Percentiles rank a stretch among this genome's conserved stretches.
Evolutionary conservation across 169 alveolate species (phyloP).

Genomic region (Sarcocystis neurona): DNA sequence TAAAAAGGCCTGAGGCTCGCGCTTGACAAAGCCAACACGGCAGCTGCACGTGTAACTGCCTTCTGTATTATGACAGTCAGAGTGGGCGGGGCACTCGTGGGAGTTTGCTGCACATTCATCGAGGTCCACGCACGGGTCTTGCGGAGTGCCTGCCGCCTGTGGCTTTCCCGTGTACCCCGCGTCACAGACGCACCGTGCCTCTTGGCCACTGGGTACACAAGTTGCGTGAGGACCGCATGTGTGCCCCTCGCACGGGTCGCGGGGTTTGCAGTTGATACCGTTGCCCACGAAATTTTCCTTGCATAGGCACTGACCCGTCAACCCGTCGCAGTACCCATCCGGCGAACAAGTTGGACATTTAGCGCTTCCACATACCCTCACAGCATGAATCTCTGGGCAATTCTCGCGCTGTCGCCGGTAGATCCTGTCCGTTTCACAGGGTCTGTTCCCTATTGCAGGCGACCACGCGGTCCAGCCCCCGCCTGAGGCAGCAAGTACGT

Average conservation of each 20-base stretch:
- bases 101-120: conserved; percentile 58
- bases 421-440: neutral
- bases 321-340: conserved; percentile 39
- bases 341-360: conserved; percentile 45
- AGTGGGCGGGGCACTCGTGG: conserved; percentile 58
- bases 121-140: conserved; percentile 43
- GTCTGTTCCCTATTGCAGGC: no score
- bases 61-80: conserved; percentile 63
- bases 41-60: conserved; percentile 70
- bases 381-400: conserved; percentile 33
- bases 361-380: conserved; percentile 49
- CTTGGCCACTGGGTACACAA: conserved; percentile 42
- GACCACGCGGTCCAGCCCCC: conserved; percentile 34
- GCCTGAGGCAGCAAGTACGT: conserved; percentile 33
- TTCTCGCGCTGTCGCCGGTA: conserved; percentile 33
- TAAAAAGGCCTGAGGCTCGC: no score
- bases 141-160: conserved; percentile 28
- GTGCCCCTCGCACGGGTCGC: conserved; percentile 54
- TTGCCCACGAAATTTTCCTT: conserved; percentile 57
- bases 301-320: conserved; percentile 32
- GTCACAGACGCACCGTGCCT: conserved; percentile 46
- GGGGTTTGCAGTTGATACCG: conserved; percentile 48
- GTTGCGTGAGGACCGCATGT: conserved; percentile 52
- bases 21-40: conserved; percentile 14
- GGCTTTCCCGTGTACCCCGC: conserved; percentile 40